Evolutionary conservation across 75 land plant genomes (phyloP).

Genomic region (Sequoia sempervirens): DNA sequence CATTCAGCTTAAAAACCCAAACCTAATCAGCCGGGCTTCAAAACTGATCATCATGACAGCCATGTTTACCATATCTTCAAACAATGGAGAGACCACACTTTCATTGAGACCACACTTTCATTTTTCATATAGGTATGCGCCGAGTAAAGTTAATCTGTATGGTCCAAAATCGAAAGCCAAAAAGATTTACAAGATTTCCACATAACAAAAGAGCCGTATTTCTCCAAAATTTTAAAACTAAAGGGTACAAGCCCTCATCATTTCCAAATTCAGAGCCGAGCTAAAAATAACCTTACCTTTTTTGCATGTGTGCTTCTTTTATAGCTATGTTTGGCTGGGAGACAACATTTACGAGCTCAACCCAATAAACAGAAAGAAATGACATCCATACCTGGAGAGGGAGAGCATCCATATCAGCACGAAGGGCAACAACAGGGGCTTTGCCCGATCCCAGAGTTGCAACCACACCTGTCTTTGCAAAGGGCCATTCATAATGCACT

Average conservation of each 20-base stretch:
- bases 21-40: no score
- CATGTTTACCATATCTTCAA: no score
- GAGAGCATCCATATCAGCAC: slow-evolving; percentile 90
- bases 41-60: no score
- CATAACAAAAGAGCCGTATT: no score
- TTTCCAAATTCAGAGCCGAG: not conserved
- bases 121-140: no score
- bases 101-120: no score
- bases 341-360: not conserved
- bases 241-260: not conserved
- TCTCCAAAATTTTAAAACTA: no score
- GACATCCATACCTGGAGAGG: slow-evolving; percentile 52
- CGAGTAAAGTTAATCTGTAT: no score
- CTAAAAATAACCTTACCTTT: not conserved
- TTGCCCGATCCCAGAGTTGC: slow-evolving; percentile 56
- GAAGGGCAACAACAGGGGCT: slow-evolving; percentile 52
- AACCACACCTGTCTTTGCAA: slow-evolving; percentile 66
- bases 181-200: no score
- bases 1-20: no score
- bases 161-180: no score
- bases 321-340: not conserved
- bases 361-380: not conserved
- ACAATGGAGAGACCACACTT: no score
- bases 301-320: not conserved
- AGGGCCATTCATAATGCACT: slow-evolving; percentile 54